Conservation (phyloP, 768 basidiomycete species). For the Trametes elegans region DNA sequence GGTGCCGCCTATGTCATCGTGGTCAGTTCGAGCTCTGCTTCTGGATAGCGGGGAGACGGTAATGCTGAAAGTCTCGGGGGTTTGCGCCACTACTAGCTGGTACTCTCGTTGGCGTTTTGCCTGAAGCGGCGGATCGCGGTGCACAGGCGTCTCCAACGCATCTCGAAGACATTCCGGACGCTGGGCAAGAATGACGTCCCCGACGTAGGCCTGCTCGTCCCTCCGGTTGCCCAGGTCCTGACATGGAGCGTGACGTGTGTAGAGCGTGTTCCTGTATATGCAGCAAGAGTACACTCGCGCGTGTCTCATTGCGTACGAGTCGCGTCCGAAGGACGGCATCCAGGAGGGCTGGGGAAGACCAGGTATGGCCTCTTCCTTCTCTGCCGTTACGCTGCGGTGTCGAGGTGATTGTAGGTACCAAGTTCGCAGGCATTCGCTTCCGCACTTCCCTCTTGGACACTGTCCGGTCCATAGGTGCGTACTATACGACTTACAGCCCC, state of each 20-base stretch:
- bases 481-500: neutral
- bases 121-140: constrained; percentile 69
- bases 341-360: constrained; percentile 79
- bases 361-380: constrained; percentile 37
- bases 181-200: constrained; percentile 58
- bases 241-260: neutral
- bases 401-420: constrained; percentile 43
- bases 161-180: constrained; percentile 58
- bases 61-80: constrained; percentile 23
- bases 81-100: constrained; percentile 41
- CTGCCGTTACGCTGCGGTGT: neutral
- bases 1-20: constrained; percentile 69
- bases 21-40: constrained; percentile 39
- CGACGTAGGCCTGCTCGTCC: constrained; percentile 40
- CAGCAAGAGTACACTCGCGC: constrained; percentile 74
- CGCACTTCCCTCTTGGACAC: constrained; percentile 70
- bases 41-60: neutral
- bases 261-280: constrained; percentile 69
- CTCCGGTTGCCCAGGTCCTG: neutral
- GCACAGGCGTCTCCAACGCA: constrained; percentile 58
- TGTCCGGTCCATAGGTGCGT: constrained; percentile 64
- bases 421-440: constrained; percentile 60
- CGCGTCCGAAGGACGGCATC: constrained; percentile 60
- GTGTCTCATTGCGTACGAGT: constrained; percentile 69
- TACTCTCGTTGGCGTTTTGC: constrained; percentile 59